phyloP scores from a whole-genome alignment of 345 rosid genomes.

The Gossypium australe region DNA sequence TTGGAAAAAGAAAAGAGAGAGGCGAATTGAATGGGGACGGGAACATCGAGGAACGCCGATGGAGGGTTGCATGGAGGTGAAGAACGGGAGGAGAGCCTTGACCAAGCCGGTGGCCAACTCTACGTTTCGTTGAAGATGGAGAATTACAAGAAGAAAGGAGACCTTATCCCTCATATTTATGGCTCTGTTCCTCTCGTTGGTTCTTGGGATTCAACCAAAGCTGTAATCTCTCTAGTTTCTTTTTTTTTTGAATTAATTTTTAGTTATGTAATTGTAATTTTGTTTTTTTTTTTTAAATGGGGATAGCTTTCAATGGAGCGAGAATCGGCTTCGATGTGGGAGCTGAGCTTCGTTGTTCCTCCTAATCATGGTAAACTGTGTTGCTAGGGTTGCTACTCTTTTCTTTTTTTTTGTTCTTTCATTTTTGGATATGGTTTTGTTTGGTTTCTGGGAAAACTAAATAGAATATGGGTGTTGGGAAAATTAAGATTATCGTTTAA shows the following conservation, averaged over 20 bases:
- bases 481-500: neutral
- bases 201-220: conserved; percentile 92
- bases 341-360: conserved; percentile 89
- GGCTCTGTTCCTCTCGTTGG: conserved; percentile 92
- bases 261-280: neutral
- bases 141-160: conserved; percentile 67
- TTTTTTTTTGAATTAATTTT: neutral
- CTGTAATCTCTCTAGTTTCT: conserved; percentile 33
- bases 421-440: conserved; percentile 3
- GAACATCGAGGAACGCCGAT: conserved; percentile 57
- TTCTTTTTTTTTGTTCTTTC: neutral
- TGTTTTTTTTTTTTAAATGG: neutral
- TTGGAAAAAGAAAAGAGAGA: neutral
- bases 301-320: conserved; percentile 76
- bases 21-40: conserved; percentile 55
- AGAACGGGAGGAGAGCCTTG: conserved; percentile 44
- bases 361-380: conserved; percentile 72
- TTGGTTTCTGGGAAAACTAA: conserved; percentile 12
- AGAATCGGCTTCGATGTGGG: conserved; percentile 90
- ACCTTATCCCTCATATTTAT: conserved; percentile 85
- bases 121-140: conserved; percentile 89
- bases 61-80: conserved; percentile 36
- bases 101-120: conserved; percentile 80
- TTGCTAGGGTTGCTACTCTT: neutral
- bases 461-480: neutral